A percentile compares a stretch with the other conserved stretches of the same genome.
Conservation (phyloP, 1,139 yeast genomes). For the Yamadazyma oceani region DNA sequence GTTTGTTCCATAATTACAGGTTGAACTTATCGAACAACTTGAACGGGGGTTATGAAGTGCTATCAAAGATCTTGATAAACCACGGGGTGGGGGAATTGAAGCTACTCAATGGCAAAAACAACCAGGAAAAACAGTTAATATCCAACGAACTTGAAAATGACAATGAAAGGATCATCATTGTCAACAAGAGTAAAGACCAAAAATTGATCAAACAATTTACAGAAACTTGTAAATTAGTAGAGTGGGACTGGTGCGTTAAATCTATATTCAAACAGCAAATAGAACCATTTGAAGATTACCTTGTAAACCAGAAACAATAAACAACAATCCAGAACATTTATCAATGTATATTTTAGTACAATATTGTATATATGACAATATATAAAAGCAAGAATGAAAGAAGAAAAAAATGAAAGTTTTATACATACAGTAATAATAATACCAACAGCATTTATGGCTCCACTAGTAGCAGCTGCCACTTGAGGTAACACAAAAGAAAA, state of each 20-base stretch:
- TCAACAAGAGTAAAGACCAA: constrained; percentile 44
- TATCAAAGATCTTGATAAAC: constrained; percentile 59
- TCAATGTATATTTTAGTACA: neutral
- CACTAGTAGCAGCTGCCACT: too few relatives aligned
- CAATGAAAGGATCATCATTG: constrained; percentile 24
- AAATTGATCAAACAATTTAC: constrained; percentile 42
- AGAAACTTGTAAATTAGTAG: constrained; percentile 41
- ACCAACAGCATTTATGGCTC: neutral
- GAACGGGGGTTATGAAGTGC: constrained; percentile 66
- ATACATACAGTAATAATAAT: neutral
- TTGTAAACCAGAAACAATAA: constrained; percentile 7
- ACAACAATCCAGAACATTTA: too few relatives aligned
- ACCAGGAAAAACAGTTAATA: constrained; percentile 11
- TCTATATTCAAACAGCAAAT: constrained; percentile 53
- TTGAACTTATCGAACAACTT: constrained; percentile 62
- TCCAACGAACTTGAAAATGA: constrained; percentile 15
- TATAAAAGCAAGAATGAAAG: too few relatives aligned
- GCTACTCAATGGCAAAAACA: constrained; percentile 8
- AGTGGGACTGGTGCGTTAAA: constrained; percentile 71
- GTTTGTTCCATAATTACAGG: constrained; percentile 43
- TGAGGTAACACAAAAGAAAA: neutral
- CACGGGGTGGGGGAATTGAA: constrained; percentile 58
- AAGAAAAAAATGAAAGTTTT: too few relatives aligned
- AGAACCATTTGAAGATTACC: constrained; percentile 25
- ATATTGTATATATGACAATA: neutral